Conservation (phyloP, 345 rosid genomes). For the Ceriops tagal region DNA sequence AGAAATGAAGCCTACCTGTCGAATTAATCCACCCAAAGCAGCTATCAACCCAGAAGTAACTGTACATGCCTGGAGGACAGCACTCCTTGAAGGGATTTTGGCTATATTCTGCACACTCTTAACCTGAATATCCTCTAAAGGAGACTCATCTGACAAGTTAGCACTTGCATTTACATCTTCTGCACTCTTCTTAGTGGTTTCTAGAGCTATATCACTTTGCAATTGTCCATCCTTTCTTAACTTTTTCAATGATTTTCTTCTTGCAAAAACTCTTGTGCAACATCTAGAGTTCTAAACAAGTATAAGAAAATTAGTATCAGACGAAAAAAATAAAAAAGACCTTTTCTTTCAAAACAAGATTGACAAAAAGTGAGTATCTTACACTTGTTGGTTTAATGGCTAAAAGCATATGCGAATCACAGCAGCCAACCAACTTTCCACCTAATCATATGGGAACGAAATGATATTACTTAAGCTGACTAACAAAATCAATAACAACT, state of each 20-base stretch:
- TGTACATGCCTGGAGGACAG: constrained; percentile 74
- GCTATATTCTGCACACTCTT: constrained; percentile 20
- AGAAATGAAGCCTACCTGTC: constrained; percentile 45
- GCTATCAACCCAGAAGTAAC: constrained; percentile 69
- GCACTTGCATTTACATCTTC: constrained; percentile 18
- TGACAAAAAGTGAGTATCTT: constrained; percentile 17
- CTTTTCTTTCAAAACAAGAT: not conserved
- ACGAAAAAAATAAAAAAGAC: not conserved
- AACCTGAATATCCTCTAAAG: constrained; percentile 25
- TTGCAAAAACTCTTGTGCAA: constrained; percentile 28
- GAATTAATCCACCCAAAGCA: constrained; percentile 56
- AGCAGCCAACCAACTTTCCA: constrained; percentile 17
- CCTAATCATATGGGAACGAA: not conserved
- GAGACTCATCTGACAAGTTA: constrained; percentile 23
- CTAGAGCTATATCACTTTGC: constrained; percentile 18
- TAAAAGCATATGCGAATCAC: constrained; percentile 5
- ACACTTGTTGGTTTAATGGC: constrained; percentile 22
- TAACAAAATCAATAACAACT: not conserved
- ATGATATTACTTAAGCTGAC: not conserved
- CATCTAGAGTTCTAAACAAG: constrained; percentile 32
- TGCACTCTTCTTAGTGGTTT: constrained; percentile 11
- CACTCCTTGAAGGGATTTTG: constrained; percentile 48
- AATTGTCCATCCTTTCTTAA: constrained; percentile 25
- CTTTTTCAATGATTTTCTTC: constrained; percentile 51
- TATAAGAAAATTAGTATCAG: not conserved